Conservation (phyloP, 306 rosid species). For the Geum urbanum region DNA sequence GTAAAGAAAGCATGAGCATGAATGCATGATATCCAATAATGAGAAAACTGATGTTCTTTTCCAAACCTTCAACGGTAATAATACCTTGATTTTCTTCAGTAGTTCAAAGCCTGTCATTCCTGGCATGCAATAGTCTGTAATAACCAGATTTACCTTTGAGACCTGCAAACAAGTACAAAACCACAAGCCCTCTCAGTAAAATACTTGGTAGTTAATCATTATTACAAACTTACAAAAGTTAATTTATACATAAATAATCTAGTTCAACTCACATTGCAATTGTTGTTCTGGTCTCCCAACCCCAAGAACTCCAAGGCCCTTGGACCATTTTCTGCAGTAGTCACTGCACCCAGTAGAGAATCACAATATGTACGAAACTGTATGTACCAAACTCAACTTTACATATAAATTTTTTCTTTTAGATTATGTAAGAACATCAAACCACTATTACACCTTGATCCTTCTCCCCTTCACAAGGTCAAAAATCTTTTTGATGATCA, state of each 20-base stretch:
- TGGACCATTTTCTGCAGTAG: constrained; percentile 86
- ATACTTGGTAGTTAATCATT: neutral
- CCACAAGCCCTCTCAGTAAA: neutral
- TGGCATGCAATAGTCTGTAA: constrained; percentile 95
- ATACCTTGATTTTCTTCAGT: constrained; percentile 88
- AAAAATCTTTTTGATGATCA: neutral
- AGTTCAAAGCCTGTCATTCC: constrained; percentile 96
- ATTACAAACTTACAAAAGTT: neutral
- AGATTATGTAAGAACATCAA: neutral
- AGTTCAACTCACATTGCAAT: constrained; percentile 40
- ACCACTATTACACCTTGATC: neutral
- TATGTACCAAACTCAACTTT: neutral
- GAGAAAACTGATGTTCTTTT: neutral
- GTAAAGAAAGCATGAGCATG: neutral
- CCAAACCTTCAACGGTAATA: neutral
- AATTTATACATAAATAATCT: neutral
- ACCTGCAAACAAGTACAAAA: constrained; percentile 35
- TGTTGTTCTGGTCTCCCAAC: constrained; percentile 49
- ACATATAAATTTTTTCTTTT: neutral
- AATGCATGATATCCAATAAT: neutral
- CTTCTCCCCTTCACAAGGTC: neutral
- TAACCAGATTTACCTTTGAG: constrained; percentile 71
- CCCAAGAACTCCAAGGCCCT: constrained; percentile 83
- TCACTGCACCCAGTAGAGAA: constrained; percentile 42
- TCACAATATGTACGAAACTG: neutral